Evolutionary conservation across 768 basidiomycete genomes (phyloP), one percentile per base, ranked within the genome.

Genomic region (Suillus subaureus): DNA sequence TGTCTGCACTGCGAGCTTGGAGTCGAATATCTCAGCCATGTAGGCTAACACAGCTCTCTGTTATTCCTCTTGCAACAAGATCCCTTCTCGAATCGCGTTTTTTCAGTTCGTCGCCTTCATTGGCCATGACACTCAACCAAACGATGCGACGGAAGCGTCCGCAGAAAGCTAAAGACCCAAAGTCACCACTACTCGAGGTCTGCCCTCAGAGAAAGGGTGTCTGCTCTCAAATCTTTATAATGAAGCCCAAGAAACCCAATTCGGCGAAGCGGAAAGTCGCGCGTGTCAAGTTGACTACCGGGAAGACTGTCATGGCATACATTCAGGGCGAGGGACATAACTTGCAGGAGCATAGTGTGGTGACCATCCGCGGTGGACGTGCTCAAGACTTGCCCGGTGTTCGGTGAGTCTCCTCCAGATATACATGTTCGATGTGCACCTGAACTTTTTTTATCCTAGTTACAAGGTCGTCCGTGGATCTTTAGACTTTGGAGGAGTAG

Each of bases 341-440:
- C 74, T 78, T 99, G 72, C 97, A 99, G 80, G 97, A 99, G 76
- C 97, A 99, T 73, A 92, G 91, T 78, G 97, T 99, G 5, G 96
- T 99, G 2, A 78, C 98, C 52, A 87, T 99, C n/a, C 82, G 96
- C 71, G 97, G 97, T 6, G 97, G 97, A 16, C 87, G 95, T 79
- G 91, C 95, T 2, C 96, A 98, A 82, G 97, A 99, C 89, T 83
- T 99, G 76, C 97, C 97, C 43, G 96, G 97, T 85, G 93, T 98
- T 35, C 89, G 93, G 97, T 97, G 70, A 61, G 87, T 78, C 6
- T 39, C 54, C n/a, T 39, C 39, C 9, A 26, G 51, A 42, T 62
- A 11, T 15, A 61, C 16, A 42, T 39, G 42, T n/a, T 39, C 49
- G 37, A 39, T 18, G 16, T 42, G 8, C 47, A 23, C 15, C 43